Evolutionary conservation across 441 rosid species (phyloP), one percentile per base, ranked within the genome.

Genomic region (Metrosideros polymorpha): DNA sequence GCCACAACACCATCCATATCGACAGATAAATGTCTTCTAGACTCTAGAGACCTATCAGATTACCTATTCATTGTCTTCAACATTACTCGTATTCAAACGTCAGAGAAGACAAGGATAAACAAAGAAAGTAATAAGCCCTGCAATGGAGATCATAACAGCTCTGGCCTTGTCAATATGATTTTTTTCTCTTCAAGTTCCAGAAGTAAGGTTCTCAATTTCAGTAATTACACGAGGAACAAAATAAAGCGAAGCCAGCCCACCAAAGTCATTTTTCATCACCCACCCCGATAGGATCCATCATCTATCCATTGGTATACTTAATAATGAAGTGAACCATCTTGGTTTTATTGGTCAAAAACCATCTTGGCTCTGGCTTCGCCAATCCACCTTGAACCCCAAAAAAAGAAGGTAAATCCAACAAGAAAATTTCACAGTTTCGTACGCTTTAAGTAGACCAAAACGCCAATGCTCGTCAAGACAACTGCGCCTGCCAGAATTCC

Each of bases 401-500:
- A 71, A 22, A 71, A 19, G 14, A 19, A 66, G 22, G 47, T 12
- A 39, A 71, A 25, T 71, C 79, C 47, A 39, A 39, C 17, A 24
- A 57, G 47, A 43, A 22, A 14, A 12, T 4, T 86, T 86, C 53
- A 86, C 51, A 83, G 79, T 27, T 83, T 87, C 4, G 55, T 76
- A 86, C 98, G 99, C 89, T 94, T 96, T 76, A 94, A 82, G 92
- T 94, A 96, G 71, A 91, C 92, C 86, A 95, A 50, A 75, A 92
- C 87, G 2, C 94, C 93, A 50, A 96, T 71, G 92, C 97, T 90
- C 14, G 98, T 90, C 87, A 97, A 85, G 52, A 90, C 94, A 84
- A 93, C 94, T 30, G 93, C 94, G 75, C 98, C 92, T 1, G 93
- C 93, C 86, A 96, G 79, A 83, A 94, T 56, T 82, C 95, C 89